phyloP scores from a whole-genome alignment of 2,329 filamentous ascomycete genomes.

The Pyrenophora graminea region DNA sequence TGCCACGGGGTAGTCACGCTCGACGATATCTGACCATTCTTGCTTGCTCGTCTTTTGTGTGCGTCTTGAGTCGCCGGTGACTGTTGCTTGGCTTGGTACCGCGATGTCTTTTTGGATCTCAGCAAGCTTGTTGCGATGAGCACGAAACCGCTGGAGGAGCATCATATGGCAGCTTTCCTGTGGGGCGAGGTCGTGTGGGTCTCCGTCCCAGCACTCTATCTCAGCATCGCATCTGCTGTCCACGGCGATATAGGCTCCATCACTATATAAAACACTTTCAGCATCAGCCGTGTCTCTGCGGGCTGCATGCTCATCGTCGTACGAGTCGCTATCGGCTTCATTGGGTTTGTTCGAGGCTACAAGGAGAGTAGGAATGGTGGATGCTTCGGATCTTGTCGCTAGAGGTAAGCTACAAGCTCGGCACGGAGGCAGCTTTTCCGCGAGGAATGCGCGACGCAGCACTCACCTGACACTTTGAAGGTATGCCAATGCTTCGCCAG shows the following conservation, averaged over 20 bases:
- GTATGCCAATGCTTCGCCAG: constrained; percentile 40
- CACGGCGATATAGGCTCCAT: constrained; percentile 75
- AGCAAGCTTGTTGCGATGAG: constrained; percentile 67
- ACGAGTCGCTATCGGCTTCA: constrained; percentile 17
- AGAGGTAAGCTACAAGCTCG: constrained; percentile 19
- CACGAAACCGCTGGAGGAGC: constrained; percentile 66
- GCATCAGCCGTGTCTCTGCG: constrained; percentile 55
- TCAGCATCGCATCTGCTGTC: constrained; percentile 30
- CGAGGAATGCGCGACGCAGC: not conserved
- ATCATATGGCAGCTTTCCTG: constrained; percentile 70
- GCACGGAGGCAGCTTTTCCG: not conserved
- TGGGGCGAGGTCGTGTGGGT: constrained; percentile 43
- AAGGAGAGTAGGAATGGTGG: constrained; percentile 71
- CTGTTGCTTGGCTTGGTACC: not conserved
- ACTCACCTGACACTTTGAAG: constrained; percentile 42
- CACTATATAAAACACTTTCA: constrained; percentile 69
- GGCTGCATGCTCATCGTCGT: constrained; percentile 26
- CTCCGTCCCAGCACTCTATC: constrained; percentile 19
- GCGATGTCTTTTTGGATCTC: constrained; percentile 47
- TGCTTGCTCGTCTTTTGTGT: constrained; percentile 41
- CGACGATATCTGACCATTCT: constrained; percentile 39
- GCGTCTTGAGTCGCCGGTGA: not conserved
- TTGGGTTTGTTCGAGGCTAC: constrained; percentile 50
- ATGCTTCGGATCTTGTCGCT: constrained; percentile 70
- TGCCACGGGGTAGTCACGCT: constrained; percentile 50